Base-by-base conservation (phyloP, 805 yeast species). In the Sugiyamaella qingdaonensis region DNA sequence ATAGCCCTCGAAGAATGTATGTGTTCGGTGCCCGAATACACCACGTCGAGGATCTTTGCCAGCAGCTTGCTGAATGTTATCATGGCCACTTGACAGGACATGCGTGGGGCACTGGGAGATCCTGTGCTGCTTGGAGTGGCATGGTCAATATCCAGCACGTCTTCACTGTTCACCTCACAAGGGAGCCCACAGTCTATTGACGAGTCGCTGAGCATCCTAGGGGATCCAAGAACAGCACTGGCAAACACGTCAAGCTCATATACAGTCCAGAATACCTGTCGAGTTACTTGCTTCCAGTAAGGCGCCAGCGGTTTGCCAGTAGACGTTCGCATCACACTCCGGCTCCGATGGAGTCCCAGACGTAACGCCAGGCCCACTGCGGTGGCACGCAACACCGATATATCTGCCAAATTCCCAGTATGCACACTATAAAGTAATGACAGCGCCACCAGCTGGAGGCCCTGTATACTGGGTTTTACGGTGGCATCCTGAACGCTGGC, bases 151-250 rank as follows among this genome's bases (percentile, higher is more conserved):
- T 39, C 43, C 36, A 32, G n/a, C 14, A 46, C 42, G 32, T 66
- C 68, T 32, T 63, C 67, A 14, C 9, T 14, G 21, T 63, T 69
- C 37, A 60, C 56, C 27, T 57, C 59, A 1, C 59, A 21, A 4
- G 97, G 96, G 61, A 86, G 69, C 0, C 92, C 91, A 73, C 96
- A 88, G 66, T 88, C 95, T 48, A 89, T 81, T 65, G 88, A 95
- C 61, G 80, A 81, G 64, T 88, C 96, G 62, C 85, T 85, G 27
- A 89, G 69, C 46, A 88, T 69, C 57, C 95, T 73, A 3, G 96
- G 96, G 36, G 88, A 87, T 45, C 97, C 97, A 46, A 89, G 70
- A 54, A 83, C 83, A 55, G 87, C 76, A 2, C 92, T 81, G 24
- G 88, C 74, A 63, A 87, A 87, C 2, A 82, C 77, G 65, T 90